Base-by-base conservation (phyloP, 2,329 filamentous ascomycete species). In the Elsinoe perseae region DNA sequence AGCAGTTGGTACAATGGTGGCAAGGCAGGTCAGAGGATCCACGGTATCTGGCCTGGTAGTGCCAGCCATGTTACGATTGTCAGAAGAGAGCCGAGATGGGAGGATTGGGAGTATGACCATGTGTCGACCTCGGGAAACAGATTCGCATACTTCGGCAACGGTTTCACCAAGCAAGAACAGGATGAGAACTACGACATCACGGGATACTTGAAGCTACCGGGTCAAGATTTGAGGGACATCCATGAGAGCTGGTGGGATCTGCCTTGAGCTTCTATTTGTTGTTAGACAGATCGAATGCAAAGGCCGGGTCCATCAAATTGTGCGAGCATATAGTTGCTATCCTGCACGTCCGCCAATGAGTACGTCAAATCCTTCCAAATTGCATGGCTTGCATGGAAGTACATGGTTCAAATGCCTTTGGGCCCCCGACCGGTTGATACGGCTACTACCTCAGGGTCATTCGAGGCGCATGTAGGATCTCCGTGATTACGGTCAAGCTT, bases 1-100 rank as follows among this genome's bases (percentile, higher is more conserved):
- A 82, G 79, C 38, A 85, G 81, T 0, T 89, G 86, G 86, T 86
- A 85, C 58, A 89, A 89, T 58, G 82, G 85, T 10, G 82, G 81
- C 0, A 70, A 71, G 4, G 78, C 83, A 0, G 84, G 84, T 0
- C 78, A 75, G 0, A 72, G 83, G 3, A 82, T 89, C 21, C 82
- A 86, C 60, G 85, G 84, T 0, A 65, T 86, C 5, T 89, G 85
- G 80, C 86, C 85, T 0, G 85, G 85, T 0, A 85, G 81, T 61
- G 83, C 83, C 1, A 73, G 78, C 0, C 82, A 86, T 62, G 70
- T 82, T 28, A 83, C 82, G 1, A 75, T 80, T 12, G 74, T 85
- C 6, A 73, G 81, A 21, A 71, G 65, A n/a, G 75, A 78, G 42
- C 79, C 80, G 1, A 67, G 80, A 4, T 82, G 79, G 78, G 80